Percentiles rank a stretch among this genome's conserved stretches.
Evolutionary conservation across 148 eudicot genomes (phyloP).

Genomic region (Pharnaceum exiguum): DNA sequence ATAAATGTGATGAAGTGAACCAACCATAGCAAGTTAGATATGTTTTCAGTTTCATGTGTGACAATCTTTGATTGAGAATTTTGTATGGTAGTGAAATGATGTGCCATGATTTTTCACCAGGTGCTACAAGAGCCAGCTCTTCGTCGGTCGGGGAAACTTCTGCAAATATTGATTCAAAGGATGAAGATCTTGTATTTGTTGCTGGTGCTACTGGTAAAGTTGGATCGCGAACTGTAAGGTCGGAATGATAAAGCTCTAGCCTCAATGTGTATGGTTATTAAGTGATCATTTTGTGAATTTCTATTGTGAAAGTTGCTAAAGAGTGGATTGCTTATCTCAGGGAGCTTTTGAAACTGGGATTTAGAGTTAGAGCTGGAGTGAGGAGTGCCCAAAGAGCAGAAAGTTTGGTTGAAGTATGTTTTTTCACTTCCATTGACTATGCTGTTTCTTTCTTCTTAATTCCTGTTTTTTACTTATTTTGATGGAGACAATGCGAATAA

Average conservation of each 20-base stretch:
- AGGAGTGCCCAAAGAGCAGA: conserved; percentile 77
- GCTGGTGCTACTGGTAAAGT: conserved; percentile 98
- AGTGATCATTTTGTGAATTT: not conserved
- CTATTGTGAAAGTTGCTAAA: conserved; percentile 5
- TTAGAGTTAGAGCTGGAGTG: conserved; percentile 81
- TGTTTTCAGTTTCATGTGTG: not conserved
- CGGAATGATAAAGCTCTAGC: not conserved
- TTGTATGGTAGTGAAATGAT: not conserved
- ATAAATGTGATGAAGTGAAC: no score
- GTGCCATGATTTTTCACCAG: conserved; percentile 20
- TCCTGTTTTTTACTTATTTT: no score
- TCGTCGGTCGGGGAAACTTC: conserved; percentile 31
- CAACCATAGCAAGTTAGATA: no score
- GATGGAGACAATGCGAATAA: no score
- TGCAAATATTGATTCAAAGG: conserved; percentile 30
- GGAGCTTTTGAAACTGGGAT: conserved; percentile 88
- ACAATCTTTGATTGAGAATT: not conserved
- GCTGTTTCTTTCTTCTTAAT: no score
- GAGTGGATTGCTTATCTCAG: conserved; percentile 31
- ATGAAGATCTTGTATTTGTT: conserved; percentile 65
- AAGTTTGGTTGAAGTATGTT: conserved; percentile 62
- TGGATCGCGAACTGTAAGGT: conserved; percentile 95
- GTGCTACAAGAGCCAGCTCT: conserved; percentile 34
- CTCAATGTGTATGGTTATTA: not conserved
- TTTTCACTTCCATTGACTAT: not conserved